A percentile compares a stretch with the other conserved stretches of the same genome.
These are phyloP conservation scores for Podospora conica DNA, from an alignment of 495 filamentous ascomycete genomes.

Conservation along the genomic window DNA sequence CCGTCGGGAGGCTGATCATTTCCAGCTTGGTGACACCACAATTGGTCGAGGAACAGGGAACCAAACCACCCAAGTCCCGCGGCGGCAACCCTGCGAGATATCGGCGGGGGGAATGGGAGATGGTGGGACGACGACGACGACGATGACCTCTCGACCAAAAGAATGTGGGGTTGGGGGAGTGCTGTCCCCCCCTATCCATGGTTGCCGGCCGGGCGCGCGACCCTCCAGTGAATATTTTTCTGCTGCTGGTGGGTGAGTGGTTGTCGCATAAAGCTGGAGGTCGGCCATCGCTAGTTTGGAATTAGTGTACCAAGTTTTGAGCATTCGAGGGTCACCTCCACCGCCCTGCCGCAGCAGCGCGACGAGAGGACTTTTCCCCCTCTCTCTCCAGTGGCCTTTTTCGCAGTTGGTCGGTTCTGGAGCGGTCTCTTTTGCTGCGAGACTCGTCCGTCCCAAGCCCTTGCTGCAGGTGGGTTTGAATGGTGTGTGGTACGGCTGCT, in stretches of 20 bases:
- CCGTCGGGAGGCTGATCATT: neutral
- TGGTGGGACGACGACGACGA: neutral
- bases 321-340: neutral
- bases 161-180: neutral
- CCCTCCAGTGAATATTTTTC: neutral
- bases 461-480: neutral
- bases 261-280: constrained; percentile 1
- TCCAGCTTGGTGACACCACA: neutral
- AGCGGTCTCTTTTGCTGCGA: neutral
- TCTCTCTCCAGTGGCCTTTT: neutral
- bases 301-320: constrained; percentile 13
- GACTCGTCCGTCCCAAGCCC: neutral
- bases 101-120: neutral
- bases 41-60: neutral
- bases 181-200: neutral
- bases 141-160: neutral
- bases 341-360: neutral
- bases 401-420: neutral
- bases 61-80: neutral
- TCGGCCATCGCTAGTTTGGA: constrained; percentile 5
- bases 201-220: neutral
- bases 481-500: neutral
- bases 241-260: neutral
- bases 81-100: neutral
- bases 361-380: neutral